Percentiles rank a stretch among this genome's conserved stretches.
phyloP scores from a whole-genome alignment of 768 basidiomycete genomes.

The Gyrodon lividus region DNA sequence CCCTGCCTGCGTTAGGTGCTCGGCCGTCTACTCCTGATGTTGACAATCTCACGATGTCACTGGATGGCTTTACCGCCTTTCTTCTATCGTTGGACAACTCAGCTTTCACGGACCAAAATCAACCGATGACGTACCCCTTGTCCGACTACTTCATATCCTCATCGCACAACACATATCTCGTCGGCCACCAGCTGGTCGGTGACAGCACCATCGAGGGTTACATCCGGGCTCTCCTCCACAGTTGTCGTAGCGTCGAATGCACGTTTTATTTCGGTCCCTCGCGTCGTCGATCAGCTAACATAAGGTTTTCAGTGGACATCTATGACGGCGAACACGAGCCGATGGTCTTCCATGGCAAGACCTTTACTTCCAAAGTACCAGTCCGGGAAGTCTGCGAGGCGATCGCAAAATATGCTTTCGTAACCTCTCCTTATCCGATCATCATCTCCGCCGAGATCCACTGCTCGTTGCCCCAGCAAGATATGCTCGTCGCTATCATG shows the following conservation, averaged over 20 bases:
- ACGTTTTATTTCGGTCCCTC: slow-evolving; percentile 22
- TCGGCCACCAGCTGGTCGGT: slow-evolving; percentile 84
- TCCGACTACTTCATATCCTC: slow-evolving; percentile 87
- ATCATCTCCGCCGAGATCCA: slow-evolving; percentile 94
- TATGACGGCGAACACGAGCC: slow-evolving; percentile 88
- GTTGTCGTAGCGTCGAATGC: slow-evolving; percentile 95
- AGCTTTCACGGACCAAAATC: slow-evolving; percentile 54
- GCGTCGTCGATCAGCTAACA: neutral
- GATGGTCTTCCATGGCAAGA: slow-evolving; percentile 85
- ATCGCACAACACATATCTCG: slow-evolving; percentile 91
- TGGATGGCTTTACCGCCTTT: slow-evolving; percentile 75
- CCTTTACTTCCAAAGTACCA: slow-evolving; percentile 80
- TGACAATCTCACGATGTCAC: slow-evolving; percentile 34
- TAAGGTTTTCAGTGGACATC: slow-evolving; percentile 67
- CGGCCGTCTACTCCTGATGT: slow-evolving; percentile 3
- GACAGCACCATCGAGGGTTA: slow-evolving; percentile 91
- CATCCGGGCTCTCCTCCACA: slow-evolving; percentile 83
- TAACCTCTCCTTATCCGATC: slow-evolving; percentile 86
- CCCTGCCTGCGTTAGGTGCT: neutral
- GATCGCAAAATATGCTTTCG: slow-evolving; percentile 87
- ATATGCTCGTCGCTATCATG: slow-evolving; percentile 75
- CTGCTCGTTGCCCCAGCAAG: slow-evolving; percentile 77
- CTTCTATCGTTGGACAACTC: slow-evolving; percentile 79
- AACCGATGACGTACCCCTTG: slow-evolving; percentile 88
- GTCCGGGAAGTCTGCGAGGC: slow-evolving; percentile 80